Evolutionary conservation across 805 yeast species (phyloP).

Genomic region (Lipomyces anomalus): DNA sequence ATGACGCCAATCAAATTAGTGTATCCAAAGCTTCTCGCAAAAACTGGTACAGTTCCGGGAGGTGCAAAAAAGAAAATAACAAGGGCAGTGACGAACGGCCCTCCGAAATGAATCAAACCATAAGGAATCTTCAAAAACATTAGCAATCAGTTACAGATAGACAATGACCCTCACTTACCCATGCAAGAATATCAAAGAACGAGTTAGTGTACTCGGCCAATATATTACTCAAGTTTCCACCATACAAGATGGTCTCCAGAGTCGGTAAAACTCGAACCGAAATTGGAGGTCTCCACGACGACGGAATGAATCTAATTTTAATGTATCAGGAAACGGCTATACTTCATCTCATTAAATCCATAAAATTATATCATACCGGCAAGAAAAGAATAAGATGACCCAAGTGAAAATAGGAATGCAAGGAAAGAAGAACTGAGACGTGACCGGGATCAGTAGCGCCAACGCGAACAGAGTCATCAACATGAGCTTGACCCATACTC

Average conservation of each 20-base stretch:
- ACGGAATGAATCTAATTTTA: conserved; percentile 54
- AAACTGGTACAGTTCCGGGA: conserved; percentile 75
- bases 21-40: conserved; percentile 90
- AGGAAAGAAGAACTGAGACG: conserved; percentile 76
- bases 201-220: conserved; percentile 66
- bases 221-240: conserved; percentile 77
- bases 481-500: conserved; percentile 29
- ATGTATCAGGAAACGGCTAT: background rate
- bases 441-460: conserved; percentile 60
- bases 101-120: conserved; percentile 83
- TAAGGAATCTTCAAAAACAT: too few relatives aligned
- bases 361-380: too few relatives aligned
- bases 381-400: conserved; percentile 75
- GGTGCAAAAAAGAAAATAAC: conserved; percentile 83
- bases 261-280: conserved; percentile 86
- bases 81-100: conserved; percentile 81
- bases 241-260: conserved; percentile 84
- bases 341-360: too few relatives aligned
- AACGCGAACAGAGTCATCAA: conserved; percentile 49
- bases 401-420: conserved; percentile 81
- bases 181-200: conserved; percentile 74
- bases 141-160: too few relatives aligned
- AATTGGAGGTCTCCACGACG: conserved; percentile 76
- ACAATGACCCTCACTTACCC: too few relatives aligned
- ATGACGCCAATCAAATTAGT: conserved; percentile 85